These are phyloP conservation scores for Chlamydomonas sp. DNA, from an alignment of 139 green algal genomes.

Conservation along the genomic window DNA sequence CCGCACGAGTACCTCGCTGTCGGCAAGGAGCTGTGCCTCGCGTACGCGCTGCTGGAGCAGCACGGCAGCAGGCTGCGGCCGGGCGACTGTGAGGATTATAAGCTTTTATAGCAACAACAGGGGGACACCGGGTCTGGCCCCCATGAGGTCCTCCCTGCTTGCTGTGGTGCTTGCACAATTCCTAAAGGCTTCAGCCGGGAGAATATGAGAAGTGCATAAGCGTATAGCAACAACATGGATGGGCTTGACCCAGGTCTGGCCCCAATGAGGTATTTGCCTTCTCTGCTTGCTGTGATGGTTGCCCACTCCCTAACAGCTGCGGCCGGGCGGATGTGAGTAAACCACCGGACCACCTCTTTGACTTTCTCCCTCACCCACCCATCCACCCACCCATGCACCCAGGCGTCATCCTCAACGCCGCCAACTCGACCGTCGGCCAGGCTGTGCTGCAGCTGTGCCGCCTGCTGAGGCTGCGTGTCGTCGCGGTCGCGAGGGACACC, in stretches of 20 bases:
- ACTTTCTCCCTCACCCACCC: too few species aligned
- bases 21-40: slow-evolving; percentile 66
- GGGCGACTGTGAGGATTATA: slow-evolving; percentile 4
- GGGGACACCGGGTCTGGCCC: too few species aligned
- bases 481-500: slow-evolving; percentile 32
- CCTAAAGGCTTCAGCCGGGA: too few species aligned
- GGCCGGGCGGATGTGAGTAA: too few species aligned
- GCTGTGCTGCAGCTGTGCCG: slow-evolving; percentile 73
- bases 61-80: slow-evolving; percentile 18
- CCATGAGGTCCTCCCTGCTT: too few species aligned
- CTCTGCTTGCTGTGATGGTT: too few species aligned
- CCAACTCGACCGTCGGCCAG: slow-evolving; percentile 72
- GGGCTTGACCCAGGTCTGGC: too few species aligned
- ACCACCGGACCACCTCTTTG: background rate
- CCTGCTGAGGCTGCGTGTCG: slow-evolving; percentile 64
- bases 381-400: slow-evolving; percentile 38
- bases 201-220: too few species aligned
- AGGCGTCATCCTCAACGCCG: slow-evolving; percentile 83
- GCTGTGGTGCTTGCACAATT: too few species aligned
- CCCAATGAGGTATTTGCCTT: too few species aligned
- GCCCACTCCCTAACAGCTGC: too few species aligned
- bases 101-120: background rate
- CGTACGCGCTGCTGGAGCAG: slow-evolving; percentile 80
- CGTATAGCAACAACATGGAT: too few species aligned
- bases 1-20: slow-evolving; percentile 58